Percentiles rank a stretch among this genome's conserved stretches.
Evolutionary conservation across 257 asterid genomes (phyloP).

Genomic region (Solanum medicagineum): DNA sequence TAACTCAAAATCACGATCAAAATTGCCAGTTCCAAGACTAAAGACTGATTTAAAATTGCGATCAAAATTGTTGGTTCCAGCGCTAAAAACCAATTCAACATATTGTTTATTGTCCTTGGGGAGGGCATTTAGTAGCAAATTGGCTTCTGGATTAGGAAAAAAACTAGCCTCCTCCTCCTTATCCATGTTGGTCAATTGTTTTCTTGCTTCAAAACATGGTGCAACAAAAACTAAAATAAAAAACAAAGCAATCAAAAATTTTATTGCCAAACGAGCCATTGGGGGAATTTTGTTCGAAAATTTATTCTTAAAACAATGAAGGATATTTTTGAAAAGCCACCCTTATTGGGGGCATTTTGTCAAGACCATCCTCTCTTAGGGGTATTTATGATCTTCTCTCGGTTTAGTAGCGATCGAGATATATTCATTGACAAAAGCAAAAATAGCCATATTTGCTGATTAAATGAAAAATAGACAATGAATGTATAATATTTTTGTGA

Average conservation of each 20-base stretch:
- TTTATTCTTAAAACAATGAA: no score
- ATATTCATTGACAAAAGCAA: no score
- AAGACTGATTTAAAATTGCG: background rate
- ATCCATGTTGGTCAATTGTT: background rate
- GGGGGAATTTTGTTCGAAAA: no score
- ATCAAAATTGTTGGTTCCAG: background rate
- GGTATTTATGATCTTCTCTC: no score
- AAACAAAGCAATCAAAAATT: background rate
- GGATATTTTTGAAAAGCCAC: no score
- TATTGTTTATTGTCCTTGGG: background rate
- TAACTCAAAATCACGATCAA: background rate
- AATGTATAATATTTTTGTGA: no score
- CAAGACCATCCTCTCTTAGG: no score
- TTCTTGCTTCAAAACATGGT: background rate
- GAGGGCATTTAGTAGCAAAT: background rate
- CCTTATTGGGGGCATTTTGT: no score
- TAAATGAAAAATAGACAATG: no score
- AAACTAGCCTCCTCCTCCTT: no score
- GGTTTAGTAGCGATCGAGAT: no score
- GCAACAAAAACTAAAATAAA: background rate
- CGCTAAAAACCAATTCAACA: background rate
- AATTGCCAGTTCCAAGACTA: background rate
- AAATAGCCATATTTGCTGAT: no score
- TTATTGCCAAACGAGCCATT: background rate
- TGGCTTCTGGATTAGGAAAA: background rate